These are phyloP conservation scores for Colletotrichum kahawae DNA, from an alignment of 2,329 filamentous ascomycete species.

Conservation along the genomic window DNA sequence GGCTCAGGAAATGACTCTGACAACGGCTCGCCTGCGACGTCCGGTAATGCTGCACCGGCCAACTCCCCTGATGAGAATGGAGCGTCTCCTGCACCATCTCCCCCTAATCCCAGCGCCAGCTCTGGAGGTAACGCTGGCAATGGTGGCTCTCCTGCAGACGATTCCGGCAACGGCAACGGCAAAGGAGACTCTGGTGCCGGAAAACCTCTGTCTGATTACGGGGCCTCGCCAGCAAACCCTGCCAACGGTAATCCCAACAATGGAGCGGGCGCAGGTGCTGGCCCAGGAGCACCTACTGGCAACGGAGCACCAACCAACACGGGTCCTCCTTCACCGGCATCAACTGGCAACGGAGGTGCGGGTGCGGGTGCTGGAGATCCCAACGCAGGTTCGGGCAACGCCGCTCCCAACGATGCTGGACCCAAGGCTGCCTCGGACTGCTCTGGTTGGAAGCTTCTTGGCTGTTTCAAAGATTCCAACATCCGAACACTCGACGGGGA, in stretches of 20 bases:
- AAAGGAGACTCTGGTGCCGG: neutral
- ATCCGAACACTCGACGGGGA: conserved; percentile 23
- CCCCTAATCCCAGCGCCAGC: neutral
- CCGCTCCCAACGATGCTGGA: neutral
- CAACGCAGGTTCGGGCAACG: neutral
- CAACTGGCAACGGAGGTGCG: neutral
- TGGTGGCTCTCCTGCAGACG: neutral
- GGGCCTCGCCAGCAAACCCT: neutral
- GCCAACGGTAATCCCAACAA: neutral
- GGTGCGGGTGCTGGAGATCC: neutral
- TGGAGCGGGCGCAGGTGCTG: neutral
- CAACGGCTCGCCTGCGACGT: neutral
- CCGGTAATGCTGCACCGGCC: neutral
- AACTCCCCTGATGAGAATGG: neutral
- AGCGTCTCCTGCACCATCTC: neutral
- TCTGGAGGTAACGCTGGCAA: neutral
- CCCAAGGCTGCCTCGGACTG: neutral
- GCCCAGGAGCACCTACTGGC: neutral
- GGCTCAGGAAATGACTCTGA: neutral
- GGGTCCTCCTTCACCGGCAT: neutral
- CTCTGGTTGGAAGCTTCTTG: conserved; percentile 32
- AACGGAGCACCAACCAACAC: neutral
- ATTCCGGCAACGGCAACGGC: neutral
- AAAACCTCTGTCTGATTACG: neutral
- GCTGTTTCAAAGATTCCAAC: conserved; percentile 34